A percentile compares a stretch with the other conserved stretches of the same genome.
Conservation (phyloP, 2,329 filamentous ascomycete genomes). For the Zymoseptoria passerinii region DNA sequence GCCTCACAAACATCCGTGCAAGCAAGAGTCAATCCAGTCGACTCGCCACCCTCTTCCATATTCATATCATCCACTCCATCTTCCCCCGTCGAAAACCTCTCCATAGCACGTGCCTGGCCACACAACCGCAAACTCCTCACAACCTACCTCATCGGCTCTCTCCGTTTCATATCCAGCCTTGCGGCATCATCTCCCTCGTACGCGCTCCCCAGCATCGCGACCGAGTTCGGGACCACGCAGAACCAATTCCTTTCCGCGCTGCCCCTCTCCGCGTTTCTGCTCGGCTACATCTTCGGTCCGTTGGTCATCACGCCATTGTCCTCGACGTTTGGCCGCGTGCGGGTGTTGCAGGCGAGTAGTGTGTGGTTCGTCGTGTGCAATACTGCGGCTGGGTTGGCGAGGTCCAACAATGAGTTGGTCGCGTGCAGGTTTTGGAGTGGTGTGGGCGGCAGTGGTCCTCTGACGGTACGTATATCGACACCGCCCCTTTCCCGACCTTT, state of each 20-base stretch:
- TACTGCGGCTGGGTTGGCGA: constrained; percentile 23
- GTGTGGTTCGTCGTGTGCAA: constrained; percentile 26
- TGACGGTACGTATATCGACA: constrained; percentile 24
- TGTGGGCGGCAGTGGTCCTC: constrained; percentile 22
- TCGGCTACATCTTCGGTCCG: constrained; percentile 43
- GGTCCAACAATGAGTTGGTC: constrained; percentile 19
- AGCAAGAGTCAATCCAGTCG: not conserved
- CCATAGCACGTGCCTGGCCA: not conserved
- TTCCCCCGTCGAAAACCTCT: not conserved
- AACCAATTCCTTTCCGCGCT: constrained; percentile 17
- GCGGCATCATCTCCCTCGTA: constrained; percentile 29
- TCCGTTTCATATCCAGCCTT: constrained; percentile 48
- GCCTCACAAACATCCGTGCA: not conserved
- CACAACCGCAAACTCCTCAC: not conserved
- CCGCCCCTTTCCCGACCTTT: too few species aligned
- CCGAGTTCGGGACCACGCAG: constrained; percentile 21
- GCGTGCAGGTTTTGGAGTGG: constrained; percentile 27
- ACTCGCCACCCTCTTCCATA: not conserved
- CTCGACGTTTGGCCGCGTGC: constrained; percentile 26
- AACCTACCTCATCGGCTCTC: constrained; percentile 13
- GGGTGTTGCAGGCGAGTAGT: constrained; percentile 25
- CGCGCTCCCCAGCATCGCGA: constrained; percentile 18
- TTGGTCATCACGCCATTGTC: constrained; percentile 35
- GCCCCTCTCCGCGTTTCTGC: constrained; percentile 48
- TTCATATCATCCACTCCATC: not conserved